Percentiles rank a stretch among this genome's conserved stretches.
Evolutionary conservation across 495 filamentous ascomycete genomes (phyloP).

Genomic region (Podospora australis): DNA sequence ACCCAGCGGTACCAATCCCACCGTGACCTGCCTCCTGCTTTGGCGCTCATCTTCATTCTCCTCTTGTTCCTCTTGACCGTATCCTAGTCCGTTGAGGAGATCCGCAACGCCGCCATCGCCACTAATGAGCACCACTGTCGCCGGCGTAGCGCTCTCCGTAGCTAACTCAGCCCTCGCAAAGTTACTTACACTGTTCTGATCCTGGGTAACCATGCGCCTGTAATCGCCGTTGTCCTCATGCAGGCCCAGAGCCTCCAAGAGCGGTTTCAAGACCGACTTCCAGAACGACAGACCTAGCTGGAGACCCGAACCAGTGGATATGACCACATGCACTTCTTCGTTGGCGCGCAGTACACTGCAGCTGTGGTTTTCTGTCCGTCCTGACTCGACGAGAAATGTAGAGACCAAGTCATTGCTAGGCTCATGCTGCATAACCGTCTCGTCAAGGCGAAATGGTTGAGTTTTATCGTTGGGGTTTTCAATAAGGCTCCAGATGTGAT

Average conservation of each 20-base stretch:
- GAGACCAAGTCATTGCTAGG: no score
- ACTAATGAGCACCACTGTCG: conserved; percentile 66
- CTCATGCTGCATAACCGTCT: no score
- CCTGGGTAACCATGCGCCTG: conserved; percentile 53
- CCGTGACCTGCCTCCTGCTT: conserved; percentile 49
- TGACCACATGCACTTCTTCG: no score
- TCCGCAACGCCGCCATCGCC: conserved; percentile 84
- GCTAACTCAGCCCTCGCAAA: conserved; percentile 41
- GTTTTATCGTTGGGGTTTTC: no score
- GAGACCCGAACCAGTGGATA: conserved; percentile 62
- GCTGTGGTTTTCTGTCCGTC: no score
- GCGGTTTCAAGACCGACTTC: conserved; percentile 47
- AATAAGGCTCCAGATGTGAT: no score
- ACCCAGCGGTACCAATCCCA: conserved; percentile 68
- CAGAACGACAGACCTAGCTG: conserved; percentile 54
- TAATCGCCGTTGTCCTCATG: conserved; percentile 10
- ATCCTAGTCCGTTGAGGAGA: conserved; percentile 54
- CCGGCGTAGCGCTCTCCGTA: conserved; percentile 31
- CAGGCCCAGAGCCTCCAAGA: conserved; percentile 36
- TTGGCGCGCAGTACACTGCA: no score
- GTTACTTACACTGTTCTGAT: conserved; percentile 52
- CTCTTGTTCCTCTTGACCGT: neutral
- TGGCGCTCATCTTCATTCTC: neutral
- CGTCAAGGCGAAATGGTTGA: no score
- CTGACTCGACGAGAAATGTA: no score